Evolutionary conservation across 2,329 filamentous ascomycete genomes (phyloP).

Genomic region (Cladosporium sp.): DNA sequence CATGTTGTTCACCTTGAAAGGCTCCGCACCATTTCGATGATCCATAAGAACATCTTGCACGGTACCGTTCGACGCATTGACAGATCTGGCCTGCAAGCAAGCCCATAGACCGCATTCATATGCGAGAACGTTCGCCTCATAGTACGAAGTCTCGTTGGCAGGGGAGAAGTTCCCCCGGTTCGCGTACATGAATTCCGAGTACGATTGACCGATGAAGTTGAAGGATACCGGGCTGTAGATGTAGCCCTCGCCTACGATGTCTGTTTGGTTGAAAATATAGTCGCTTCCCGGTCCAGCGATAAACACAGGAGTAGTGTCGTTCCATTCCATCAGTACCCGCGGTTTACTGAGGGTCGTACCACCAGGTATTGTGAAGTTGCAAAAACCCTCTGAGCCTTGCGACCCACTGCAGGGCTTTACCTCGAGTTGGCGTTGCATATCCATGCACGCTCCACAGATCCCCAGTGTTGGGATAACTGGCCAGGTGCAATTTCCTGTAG

Average conservation of each 20-base stretch:
- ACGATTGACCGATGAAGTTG: conserved; percentile 8
- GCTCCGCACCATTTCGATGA: background rate
- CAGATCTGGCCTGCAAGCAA: conserved; percentile 2
- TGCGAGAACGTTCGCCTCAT: background rate
- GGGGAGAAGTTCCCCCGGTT: background rate
- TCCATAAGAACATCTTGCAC: background rate
- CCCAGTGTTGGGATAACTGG: conserved; percentile 8
- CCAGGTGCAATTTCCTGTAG: conserved; percentile 13
- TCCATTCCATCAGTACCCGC: background rate
- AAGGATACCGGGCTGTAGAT: background rate
- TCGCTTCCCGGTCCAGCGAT: background rate
- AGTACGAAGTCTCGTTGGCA: background rate
- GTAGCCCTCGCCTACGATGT: background rate
- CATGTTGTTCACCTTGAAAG: background rate
- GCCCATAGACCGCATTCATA: conserved; percentile 9
- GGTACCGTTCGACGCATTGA: conserved; percentile 7
- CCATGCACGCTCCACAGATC: conserved; percentile 11
- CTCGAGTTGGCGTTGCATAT: background rate
- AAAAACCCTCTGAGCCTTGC: background rate
- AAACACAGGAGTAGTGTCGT: background rate
- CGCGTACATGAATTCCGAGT: background rate
- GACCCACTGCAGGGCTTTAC: background rate
- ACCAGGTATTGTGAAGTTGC: conserved; percentile 1
- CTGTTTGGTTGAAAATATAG: conserved; percentile 3
- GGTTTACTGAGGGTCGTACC: background rate